These are phyloP conservation scores for Thielaviopsis euricoi DNA, from an alignment of 2,329 filamentous ascomycete species.

Conservation along the genomic window DNA sequence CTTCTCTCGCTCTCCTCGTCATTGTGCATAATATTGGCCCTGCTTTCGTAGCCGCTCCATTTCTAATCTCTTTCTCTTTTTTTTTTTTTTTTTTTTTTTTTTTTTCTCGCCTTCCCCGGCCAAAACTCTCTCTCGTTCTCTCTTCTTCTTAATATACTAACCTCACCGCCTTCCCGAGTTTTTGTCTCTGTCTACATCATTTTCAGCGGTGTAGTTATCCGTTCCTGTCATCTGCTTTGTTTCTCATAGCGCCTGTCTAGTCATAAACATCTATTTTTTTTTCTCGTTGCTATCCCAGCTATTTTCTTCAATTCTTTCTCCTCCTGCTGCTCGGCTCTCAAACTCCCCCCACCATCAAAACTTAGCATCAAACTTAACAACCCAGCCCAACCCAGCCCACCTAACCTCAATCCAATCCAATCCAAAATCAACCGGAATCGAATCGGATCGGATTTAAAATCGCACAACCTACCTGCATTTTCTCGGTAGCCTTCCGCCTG, in stretches of 20 bases:
- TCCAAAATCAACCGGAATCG: constrained; percentile 1
- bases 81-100: too few species aligned
- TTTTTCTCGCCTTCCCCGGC: too few species aligned
- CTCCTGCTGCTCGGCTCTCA: constrained; percentile 3
- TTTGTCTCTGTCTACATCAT: background rate
- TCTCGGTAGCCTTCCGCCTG: too few species aligned
- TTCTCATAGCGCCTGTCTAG: background rate
- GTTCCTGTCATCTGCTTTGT: background rate
- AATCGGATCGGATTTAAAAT: background rate
- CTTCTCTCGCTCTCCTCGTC: background rate
- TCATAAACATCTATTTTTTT: background rate
- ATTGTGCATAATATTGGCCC: background rate
- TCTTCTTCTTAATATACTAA: background rate
- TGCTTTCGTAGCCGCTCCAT: too few species aligned
- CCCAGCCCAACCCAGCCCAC: background rate
- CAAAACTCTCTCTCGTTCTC: too few species aligned
- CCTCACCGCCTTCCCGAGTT: background rate
- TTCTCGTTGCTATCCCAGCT: background rate
- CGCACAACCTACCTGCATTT: too few species aligned
- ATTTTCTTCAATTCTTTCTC: background rate
- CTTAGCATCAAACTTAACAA: too few species aligned
- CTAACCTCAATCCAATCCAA: background rate
- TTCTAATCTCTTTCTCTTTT: too few species aligned
- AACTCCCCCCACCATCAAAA: constrained; percentile 1
- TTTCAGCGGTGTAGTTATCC: background rate